These are phyloP conservation scores for Litchi chinensis DNA, from an alignment of 345 rosid genomes.

Conservation along the genomic window DNA sequence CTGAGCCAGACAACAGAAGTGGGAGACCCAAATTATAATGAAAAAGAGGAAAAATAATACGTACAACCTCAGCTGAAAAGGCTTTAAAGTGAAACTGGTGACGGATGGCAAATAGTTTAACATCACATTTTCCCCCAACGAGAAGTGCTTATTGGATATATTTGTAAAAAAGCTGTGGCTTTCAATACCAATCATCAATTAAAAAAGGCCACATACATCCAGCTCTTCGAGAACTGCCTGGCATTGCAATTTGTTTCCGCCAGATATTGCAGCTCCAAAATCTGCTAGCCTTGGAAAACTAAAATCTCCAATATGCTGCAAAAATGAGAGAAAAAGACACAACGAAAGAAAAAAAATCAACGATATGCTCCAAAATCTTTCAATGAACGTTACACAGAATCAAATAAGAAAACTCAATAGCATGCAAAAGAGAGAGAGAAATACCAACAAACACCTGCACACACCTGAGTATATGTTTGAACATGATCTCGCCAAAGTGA, in stretches of 20 bases:
- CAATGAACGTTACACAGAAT: background rate
- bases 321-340: slow-evolving; percentile 9
- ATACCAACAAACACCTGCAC: slow-evolving; percentile 25
- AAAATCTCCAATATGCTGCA: slow-evolving; percentile 97
- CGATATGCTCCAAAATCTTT: background rate
- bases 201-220: slow-evolving; percentile 64
- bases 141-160: background rate
- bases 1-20: slow-evolving; percentile 37
- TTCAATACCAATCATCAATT: slow-evolving; percentile 6
- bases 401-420: background rate
- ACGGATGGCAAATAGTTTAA: background rate
- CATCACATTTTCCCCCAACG: background rate
- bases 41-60: background rate
- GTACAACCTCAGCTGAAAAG: background rate
- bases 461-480: slow-evolving; percentile 86
- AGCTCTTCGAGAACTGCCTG: slow-evolving; percentile 97
- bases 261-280: slow-evolving; percentile 99
- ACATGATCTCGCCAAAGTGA: slow-evolving; percentile 97
- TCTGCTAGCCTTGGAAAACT: slow-evolving; percentile 88
- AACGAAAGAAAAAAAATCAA: background rate
- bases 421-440: background rate
- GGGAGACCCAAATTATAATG: background rate
- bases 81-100: background rate
- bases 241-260: slow-evolving; percentile 81
- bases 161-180: background rate